Evolutionary conservation across 2,329 filamentous ascomycete species (phyloP), one percentile per base, ranked within the genome.

Genomic region (Claviceps humidiphila): DNA sequence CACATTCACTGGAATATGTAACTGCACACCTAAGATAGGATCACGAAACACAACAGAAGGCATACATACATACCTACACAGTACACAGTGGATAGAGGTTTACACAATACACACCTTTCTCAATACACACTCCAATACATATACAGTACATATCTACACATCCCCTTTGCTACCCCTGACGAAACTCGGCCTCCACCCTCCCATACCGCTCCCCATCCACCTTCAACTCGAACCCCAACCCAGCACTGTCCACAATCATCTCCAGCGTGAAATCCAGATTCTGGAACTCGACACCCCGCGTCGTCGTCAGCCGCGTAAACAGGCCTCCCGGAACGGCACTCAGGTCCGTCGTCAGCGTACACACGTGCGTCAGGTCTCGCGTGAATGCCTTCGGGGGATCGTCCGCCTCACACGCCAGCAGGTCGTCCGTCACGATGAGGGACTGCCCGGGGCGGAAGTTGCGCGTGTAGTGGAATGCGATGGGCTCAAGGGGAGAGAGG

Each of bases 381-480:
- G 74, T 74, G 64, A 81, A 81, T 2, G 80, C 74, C 1, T 66
- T 74, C 0, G 81, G 85, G 5, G 81, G 82, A 50, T 75, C 74
- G 56, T 89, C 85, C 3, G 78, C 75, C 53, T 87, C 84, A 59
- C 83, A 88, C 4, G 84, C 85, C 55, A 90, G 87, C 40, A 91
- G 71, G 60, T 91, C 86, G 66, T 91, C 87, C 50, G 87, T 86
- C 5, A 91, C 87, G 4, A 88, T 68, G 6, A 89, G 76, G 0
- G 83, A 86, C 66, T 90, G 87, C 0, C 84, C 83, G 0, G 85
- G 85, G 1, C 85, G 80, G 69, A 91, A 91, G 66, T 90, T 91
- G 55, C 87, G 82, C 3, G 87, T 90, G 68, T 90, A 91, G 71
- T 90, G 86, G 68, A 91, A 90, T 2, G 84, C 85, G 54, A 90